Base-by-base conservation (phyloP, 306 rosid species). In the Cicer pinnatifidum region DNA sequence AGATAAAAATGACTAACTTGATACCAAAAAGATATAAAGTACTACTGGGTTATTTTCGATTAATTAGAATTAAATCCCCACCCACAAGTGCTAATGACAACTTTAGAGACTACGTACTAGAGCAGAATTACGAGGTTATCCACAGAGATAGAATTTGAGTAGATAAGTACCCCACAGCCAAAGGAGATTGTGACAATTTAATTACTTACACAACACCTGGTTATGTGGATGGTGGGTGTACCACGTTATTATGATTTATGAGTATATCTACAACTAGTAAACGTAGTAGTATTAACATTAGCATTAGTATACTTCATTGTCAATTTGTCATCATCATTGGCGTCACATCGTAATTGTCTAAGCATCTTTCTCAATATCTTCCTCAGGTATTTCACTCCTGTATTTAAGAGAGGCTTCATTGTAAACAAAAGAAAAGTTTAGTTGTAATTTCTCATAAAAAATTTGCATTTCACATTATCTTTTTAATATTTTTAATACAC, bases 261-360 rank as follows among this genome's bases (percentile, higher is more conserved):
- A 28, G 35, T 63, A 59, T 64, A 53, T 47, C 56, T 50, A 60
- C 57, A 64, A 60, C 4, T 60, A n/a, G 45, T 33, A 68, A 50
- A 51, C 1, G 13, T 1, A 56, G n/a, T 4, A 10, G 6, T 58
- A 35, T 1, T 61, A 61, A 6, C 35, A 59, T 6, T 61, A 61
- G 11, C 35, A 59, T 6, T 60, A 60, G 45, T 61, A 62, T 38
- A 23, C 9, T 59, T 43, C 45, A 44, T 48, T 8, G n/a, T 20
- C 23, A 20, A 20, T 20, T 20, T 20, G 23, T 54, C 66, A 15
- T 19, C 67, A 38, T 61, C 67, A 35, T 13, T 35, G 35, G 6
- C 46, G 39, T 57, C 6, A 56, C 60, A 2, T 57, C 44, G 7
- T 51, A n/a, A 23, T 41, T 16, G 39, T 76, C 74, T 12, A 75